Conservation (phyloP, 306 rosid species). For the Ochetophila trinervis region DNA sequence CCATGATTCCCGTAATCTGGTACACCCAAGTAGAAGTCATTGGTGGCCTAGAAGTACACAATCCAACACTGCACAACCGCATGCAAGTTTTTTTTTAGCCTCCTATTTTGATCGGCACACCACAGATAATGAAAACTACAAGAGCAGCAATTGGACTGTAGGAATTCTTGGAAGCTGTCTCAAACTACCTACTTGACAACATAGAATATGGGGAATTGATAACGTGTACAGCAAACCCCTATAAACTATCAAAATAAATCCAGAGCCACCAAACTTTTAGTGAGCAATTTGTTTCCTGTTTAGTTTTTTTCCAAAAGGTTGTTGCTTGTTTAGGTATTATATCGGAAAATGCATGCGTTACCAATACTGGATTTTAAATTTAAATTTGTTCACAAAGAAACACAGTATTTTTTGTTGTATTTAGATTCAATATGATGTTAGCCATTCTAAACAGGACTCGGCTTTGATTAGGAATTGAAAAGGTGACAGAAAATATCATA, state of each 20-base stretch:
- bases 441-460: slow-evolving; percentile 24
- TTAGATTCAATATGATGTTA: slow-evolving; percentile 48
- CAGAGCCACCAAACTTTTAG: slow-evolving; percentile 33
- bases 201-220: slow-evolving; percentile 57
- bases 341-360: slow-evolving; percentile 34
- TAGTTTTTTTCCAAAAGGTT: slow-evolving; percentile 36
- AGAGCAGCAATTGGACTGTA: slow-evolving; percentile 47
- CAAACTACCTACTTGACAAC: slow-evolving; percentile 46
- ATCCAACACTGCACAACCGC: slow-evolving; percentile 33
- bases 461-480: slow-evolving; percentile 21
- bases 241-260: slow-evolving; percentile 39
- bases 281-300: slow-evolving; percentile 34
- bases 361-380: slow-evolving; percentile 27
- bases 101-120: slow-evolving; percentile 50
- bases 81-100: slow-evolving; percentile 83
- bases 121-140: slow-evolving; percentile 31
- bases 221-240: slow-evolving; percentile 65
- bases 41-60: slow-evolving; percentile 92
- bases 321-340: slow-evolving; percentile 22
- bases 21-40: slow-evolving; percentile 35
- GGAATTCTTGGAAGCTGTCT: slow-evolving; percentile 37
- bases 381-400: slow-evolving; percentile 24
- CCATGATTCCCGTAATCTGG: slow-evolving; percentile 23
- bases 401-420: slow-evolving; percentile 63
- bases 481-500: slow-evolving; percentile 20